These are phyloP conservation scores for Saccharomycopsis crataegensis DNA, from an alignment of 1,139 yeast genomes.

Conservation along the genomic window DNA sequence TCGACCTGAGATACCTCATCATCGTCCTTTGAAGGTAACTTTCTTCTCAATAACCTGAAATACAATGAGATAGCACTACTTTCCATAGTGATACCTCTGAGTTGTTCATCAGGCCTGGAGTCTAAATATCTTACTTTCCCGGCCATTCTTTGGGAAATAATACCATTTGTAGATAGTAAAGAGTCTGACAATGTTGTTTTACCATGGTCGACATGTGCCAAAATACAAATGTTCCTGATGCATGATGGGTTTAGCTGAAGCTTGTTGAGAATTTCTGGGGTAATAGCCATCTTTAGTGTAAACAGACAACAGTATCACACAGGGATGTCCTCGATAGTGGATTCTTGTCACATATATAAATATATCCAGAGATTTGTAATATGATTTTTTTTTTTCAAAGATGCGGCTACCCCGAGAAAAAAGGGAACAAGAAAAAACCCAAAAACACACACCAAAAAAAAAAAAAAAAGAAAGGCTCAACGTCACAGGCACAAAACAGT, in stretches of 20 bases:
- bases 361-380: too few species aligned
- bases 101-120: slow-evolving; percentile 91
- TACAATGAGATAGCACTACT: slow-evolving; percentile 86
- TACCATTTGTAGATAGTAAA: slow-evolving; percentile 88
- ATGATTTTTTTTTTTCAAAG: too few species aligned
- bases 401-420: too few species aligned
- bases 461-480: too few species aligned
- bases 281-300: slow-evolving; percentile 23
- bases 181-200: slow-evolving; percentile 94
- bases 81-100: slow-evolving; percentile 97
- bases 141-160: slow-evolving; percentile 89
- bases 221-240: slow-evolving; percentile 84
- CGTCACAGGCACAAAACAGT: too few species aligned
- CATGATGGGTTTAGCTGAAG: slow-evolving; percentile 64
- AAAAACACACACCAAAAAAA: too few species aligned
- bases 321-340: too few species aligned
- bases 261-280: slow-evolving; percentile 55
- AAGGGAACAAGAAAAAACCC: too few species aligned
- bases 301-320: too few species aligned
- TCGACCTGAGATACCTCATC: slow-evolving; percentile 31
- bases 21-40: neutral
- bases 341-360: too few species aligned
- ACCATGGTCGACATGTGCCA: slow-evolving; percentile 99
- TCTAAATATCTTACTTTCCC: slow-evolving; percentile 92
- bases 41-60: slow-evolving; percentile 54